phyloP scores from a whole-genome alignment of 306 rosid genomes.

The Casuarina cunninghamiana region DNA sequence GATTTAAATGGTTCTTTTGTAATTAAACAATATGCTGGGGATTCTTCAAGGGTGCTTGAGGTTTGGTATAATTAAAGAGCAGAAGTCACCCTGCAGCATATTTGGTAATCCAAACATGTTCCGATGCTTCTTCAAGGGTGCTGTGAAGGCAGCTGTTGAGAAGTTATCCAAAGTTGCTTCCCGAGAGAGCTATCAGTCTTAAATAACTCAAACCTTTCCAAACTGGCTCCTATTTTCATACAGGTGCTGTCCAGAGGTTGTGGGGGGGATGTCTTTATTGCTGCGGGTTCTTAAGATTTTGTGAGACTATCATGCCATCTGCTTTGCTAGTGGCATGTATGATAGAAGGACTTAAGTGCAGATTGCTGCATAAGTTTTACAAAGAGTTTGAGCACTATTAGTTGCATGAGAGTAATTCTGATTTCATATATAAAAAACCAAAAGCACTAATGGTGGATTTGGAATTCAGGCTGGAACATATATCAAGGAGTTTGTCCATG shows the following conservation, averaged over 20 bases:
- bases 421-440: background rate
- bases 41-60: background rate
- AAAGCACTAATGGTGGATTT: constrained; percentile 9
- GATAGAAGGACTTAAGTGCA: background rate
- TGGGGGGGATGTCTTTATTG: background rate
- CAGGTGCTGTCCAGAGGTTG: too few relatives aligned
- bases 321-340: background rate
- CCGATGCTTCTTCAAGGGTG: background rate
- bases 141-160: background rate
- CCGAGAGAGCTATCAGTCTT: background rate
- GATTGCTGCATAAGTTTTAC: background rate
- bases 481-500: constrained; percentile 92
- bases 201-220: background rate
- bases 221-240: too few relatives aligned
- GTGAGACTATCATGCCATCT: background rate
- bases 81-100: background rate
- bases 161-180: background rate
- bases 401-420: background rate
- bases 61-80: background rate
- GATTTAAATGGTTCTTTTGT: background rate
- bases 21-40: background rate
- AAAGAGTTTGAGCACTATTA: background rate
- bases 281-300: too few relatives aligned
- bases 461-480: constrained; percentile 85
- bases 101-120: background rate